Conservation (phyloP, 495 filamentous ascomycete genomes). For the Parachaetomium inaequale region DNA sequence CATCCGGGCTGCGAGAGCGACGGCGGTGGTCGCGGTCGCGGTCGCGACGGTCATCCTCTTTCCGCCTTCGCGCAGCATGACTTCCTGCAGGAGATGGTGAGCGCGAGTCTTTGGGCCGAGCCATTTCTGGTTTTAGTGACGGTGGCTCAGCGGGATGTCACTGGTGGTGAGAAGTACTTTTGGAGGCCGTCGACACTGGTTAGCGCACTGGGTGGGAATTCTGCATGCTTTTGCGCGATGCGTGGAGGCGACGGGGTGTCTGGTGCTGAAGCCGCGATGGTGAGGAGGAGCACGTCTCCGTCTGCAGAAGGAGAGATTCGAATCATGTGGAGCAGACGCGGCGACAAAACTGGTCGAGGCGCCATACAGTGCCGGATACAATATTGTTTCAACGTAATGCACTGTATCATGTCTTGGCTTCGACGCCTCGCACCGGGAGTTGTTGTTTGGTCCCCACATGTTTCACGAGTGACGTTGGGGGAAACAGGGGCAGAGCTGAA, state of each 20-base stretch:
- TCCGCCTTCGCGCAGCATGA: conserved; percentile 71
- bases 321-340: conserved; percentile 5
- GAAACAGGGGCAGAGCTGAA: background rate
- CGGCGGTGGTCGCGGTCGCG: conserved; percentile 66
- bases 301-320: background rate
- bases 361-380: background rate
- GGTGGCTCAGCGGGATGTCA: conserved; percentile 48
- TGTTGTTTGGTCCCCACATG: background rate
- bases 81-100: conserved; percentile 96
- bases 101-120: conserved; percentile 87
- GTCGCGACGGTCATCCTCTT: conserved; percentile 75
- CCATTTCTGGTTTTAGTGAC: conserved; percentile 54
- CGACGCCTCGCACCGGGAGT: background rate
- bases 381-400: too few species aligned
- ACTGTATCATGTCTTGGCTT: background rate
- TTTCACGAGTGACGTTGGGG: too few species aligned
- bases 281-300: background rate
- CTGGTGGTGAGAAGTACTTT: conserved; percentile 63
- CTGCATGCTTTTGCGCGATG: conserved; percentile 14
- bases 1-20: conserved; percentile 70
- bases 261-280: conserved; percentile 1
- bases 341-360: conserved; percentile 6
- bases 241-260: background rate
- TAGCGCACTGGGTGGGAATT: conserved; percentile 13
- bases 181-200: conserved; percentile 30